Conservation (phyloP, 176 grass and related monocot species). For the Metroxylon sagu region DNA sequence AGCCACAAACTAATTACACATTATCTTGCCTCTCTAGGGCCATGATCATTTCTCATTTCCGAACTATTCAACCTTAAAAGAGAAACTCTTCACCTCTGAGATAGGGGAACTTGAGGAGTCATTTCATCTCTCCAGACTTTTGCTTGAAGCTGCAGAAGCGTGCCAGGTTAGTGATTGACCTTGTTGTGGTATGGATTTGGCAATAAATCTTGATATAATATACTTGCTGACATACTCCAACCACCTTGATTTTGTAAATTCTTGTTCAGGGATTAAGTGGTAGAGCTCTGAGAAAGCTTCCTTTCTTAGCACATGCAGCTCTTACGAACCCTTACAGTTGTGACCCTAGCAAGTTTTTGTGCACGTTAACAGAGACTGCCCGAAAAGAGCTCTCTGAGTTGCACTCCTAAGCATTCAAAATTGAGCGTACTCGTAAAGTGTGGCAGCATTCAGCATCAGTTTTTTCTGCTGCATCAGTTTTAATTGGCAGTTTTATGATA, state of each 20-base stretch:
- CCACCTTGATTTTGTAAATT: not conserved
- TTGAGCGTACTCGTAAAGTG: no score
- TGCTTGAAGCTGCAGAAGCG: constrained; percentile 70
- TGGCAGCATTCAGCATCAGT: no score
- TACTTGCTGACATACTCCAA: no score
- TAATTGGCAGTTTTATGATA: no score
- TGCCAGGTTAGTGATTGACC: constrained; percentile 37
- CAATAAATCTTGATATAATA: no score
- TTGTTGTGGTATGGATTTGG: no score
- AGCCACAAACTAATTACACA: no score
- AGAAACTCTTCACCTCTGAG: constrained; percentile 45
- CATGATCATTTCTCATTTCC: constrained; percentile 34
- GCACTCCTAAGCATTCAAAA: constrained; percentile 19
- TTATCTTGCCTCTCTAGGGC: constrained; percentile 20
- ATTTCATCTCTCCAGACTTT: constrained; percentile 45
- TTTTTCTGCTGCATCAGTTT: no score
- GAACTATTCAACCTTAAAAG: constrained; percentile 69
- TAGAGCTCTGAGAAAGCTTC: constrained; percentile 83
- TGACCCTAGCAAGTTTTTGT: constrained; percentile 48
- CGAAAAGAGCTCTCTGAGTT: constrained; percentile 61
- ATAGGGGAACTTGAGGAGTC: constrained; percentile 32
- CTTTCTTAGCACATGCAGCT: constrained; percentile 84
- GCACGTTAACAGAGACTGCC: constrained; percentile 60
- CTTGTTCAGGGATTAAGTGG: constrained; percentile 67
- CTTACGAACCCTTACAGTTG: constrained; percentile 40